Conservation (phyloP, 2,329 filamentous ascomycete genomes). For the Clonostachys chloroleuca region DNA sequence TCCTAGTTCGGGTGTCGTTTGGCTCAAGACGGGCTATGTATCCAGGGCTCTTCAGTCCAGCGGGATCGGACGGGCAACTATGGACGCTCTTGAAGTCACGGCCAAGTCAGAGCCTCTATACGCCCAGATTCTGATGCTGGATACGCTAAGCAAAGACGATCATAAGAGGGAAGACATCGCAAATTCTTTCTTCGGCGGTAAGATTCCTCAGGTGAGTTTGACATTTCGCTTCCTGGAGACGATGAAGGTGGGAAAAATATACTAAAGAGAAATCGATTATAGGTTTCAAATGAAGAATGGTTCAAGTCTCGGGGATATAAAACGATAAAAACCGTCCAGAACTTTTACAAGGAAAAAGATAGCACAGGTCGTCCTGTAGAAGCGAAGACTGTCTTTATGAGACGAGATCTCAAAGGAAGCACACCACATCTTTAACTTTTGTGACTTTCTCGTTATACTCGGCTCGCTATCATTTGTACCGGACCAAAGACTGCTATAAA, state of each 20-base stretch:
- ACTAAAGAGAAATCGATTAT: too few relatives aligned
- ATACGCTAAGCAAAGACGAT: slow-evolving; percentile 2
- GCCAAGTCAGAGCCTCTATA: slow-evolving; percentile 1
- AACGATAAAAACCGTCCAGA: not conserved
- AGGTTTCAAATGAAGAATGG: slow-evolving; percentile 4
- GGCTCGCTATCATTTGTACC: too few relatives aligned
- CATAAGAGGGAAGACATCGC: slow-evolving; percentile 3
- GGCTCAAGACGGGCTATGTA: slow-evolving; percentile 5
- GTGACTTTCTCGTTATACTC: too few relatives aligned
- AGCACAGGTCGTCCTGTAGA: slow-evolving; percentile 1
- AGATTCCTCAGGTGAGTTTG: too few relatives aligned
- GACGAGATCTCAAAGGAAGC: not conserved
- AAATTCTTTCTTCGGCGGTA: not conserved
- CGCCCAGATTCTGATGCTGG: slow-evolving; percentile 2
- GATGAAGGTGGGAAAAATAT: too few relatives aligned
- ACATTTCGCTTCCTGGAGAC: too few relatives aligned
- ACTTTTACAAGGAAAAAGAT: slow-evolving; percentile 2
- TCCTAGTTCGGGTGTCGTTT: not conserved
- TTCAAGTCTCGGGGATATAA: slow-evolving; percentile 3
- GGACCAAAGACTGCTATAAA: too few relatives aligned
- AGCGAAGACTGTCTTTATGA: not conserved
- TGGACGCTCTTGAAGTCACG: slow-evolving; percentile 2
- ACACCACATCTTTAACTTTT: too few relatives aligned
- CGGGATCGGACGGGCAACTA: slow-evolving; percentile 2
- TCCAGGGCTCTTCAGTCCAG: slow-evolving; percentile 2